Conservation (phyloP, 176 grass and related monocot genomes). For the Bothriochloa decipiens region DNA sequence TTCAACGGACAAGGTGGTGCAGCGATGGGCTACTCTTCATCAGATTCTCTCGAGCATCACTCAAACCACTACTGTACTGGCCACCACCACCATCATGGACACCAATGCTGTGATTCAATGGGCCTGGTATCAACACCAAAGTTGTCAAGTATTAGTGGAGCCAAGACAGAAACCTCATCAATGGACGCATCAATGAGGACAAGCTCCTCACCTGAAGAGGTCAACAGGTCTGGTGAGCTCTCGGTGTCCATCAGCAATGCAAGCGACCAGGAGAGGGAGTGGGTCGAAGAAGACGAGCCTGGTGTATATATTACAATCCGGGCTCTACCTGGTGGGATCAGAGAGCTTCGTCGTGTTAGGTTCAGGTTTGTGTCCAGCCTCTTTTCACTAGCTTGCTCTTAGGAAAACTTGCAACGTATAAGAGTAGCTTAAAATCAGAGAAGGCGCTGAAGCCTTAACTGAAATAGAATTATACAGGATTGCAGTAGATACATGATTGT, state of each 20-base stretch:
- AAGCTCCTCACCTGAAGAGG: slow-evolving; percentile 79
- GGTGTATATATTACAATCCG: slow-evolving; percentile 96
- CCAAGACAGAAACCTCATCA: slow-evolving; percentile 72
- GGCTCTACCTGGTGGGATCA: slow-evolving; percentile 75
- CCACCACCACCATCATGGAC: slow-evolving; percentile 49
- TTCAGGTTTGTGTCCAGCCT: slow-evolving; percentile 64
- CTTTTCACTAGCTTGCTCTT: neutral
- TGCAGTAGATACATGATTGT: neutral
- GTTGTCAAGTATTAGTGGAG: slow-evolving; percentile 88
- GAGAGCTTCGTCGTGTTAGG: slow-evolving; percentile 86
- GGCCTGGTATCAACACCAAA: slow-evolving; percentile 76
- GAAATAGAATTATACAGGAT: slow-evolving; percentile 1
- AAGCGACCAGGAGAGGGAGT: slow-evolving; percentile 91
- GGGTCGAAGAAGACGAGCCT: slow-evolving; percentile 93
- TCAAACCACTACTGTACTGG: slow-evolving; percentile 38
- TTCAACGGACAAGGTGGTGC: slow-evolving; percentile 56
- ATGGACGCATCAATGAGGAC: slow-evolving; percentile 85
- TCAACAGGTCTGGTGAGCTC: slow-evolving; percentile 70
- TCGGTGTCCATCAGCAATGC: slow-evolving; percentile 84
- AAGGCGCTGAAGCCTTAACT: neutral
- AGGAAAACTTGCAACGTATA: neutral
- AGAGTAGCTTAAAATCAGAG: neutral
- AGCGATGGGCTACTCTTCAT: slow-evolving; percentile 77
- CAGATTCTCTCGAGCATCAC: slow-evolving; percentile 80
- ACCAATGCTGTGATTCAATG: slow-evolving; percentile 55